phyloP scores from a whole-genome alignment of 2,329 filamentous ascomycete genomes.

The Phaeosphaeria sp. region DNA sequence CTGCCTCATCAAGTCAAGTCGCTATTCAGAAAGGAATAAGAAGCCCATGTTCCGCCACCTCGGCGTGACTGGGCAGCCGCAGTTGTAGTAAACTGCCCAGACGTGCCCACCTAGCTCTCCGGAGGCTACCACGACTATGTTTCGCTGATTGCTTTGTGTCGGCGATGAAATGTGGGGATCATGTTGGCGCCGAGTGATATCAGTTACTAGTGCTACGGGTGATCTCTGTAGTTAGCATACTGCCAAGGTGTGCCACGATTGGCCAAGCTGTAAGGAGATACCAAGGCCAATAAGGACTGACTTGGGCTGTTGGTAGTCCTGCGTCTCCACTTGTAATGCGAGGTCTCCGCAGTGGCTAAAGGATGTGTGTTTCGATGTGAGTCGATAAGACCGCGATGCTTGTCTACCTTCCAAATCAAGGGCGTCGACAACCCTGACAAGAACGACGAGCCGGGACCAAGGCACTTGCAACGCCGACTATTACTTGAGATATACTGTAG shows the following conservation, averaged over 20 bases:
- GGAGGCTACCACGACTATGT: not conserved
- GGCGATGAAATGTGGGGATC: constrained; percentile 1
- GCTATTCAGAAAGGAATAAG: constrained; percentile 5
- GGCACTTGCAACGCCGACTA: not conserved
- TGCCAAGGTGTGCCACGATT: constrained; percentile 7
- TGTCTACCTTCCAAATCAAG: not conserved
- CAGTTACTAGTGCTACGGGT: constrained; percentile 4
- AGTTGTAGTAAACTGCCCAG: not conserved
- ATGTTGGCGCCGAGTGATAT: constrained; percentile 26
- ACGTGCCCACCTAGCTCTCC: not conserved
- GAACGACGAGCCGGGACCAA: not conserved
- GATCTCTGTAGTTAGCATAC: constrained; percentile 2
- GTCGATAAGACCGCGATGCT: not conserved
- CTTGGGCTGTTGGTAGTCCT: not conserved
- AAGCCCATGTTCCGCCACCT: constrained; percentile 7
- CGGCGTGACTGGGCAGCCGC: constrained; percentile 12
- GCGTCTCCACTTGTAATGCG: no score
- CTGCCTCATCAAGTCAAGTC: constrained; percentile 24
- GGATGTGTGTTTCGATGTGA: not conserved
- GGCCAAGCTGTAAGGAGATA: constrained; percentile 8
- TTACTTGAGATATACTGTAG: not conserved
- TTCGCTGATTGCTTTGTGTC: not conserved
- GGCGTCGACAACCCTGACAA: not conserved
- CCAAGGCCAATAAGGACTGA: not conserved
- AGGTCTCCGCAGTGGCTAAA: not conserved